Conservation (phyloP, 2,329 filamentous ascomycete species). For the Colletotrichum liaoningense region DNA sequence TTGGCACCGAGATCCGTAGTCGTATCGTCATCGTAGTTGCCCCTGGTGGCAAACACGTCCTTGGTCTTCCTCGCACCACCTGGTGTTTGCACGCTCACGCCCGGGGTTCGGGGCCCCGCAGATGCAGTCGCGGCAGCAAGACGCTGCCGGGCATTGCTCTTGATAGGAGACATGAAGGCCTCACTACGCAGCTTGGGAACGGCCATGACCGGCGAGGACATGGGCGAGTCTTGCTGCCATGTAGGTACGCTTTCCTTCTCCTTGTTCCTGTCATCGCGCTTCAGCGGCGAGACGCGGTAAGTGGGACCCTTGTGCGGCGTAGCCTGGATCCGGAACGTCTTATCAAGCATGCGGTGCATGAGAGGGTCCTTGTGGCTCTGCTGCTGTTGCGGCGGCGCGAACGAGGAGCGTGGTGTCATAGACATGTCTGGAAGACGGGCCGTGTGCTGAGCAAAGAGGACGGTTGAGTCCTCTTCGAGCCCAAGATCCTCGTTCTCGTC, state of each 20-base stretch:
- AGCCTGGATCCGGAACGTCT: slow-evolving; percentile 92
- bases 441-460: slow-evolving; percentile 63
- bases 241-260: slow-evolving; percentile 47
- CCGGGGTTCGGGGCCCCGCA: slow-evolving; percentile 75
- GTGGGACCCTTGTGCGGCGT: slow-evolving; percentile 77
- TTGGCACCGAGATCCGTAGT: slow-evolving; percentile 33
- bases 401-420: slow-evolving; percentile 63
- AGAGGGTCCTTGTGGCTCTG: slow-evolving; percentile 75
- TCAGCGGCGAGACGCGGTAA: slow-evolving; percentile 58
- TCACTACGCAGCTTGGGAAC: slow-evolving; percentile 87
- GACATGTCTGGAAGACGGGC: slow-evolving; percentile 71
- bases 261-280: slow-evolving; percentile 44
- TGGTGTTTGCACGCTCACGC: slow-evolving; percentile 88
- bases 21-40: slow-evolving; percentile 40
- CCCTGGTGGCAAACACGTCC: slow-evolving; percentile 56
- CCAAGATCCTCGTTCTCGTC: slow-evolving; percentile 51
- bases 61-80: slow-evolving; percentile 61
- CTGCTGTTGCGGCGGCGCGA: slow-evolving; percentile 48
- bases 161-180: slow-evolving; percentile 82
- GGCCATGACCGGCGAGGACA: slow-evolving; percentile 81
- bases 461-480: slow-evolving; percentile 57
- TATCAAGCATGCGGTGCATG: slow-evolving; percentile 92
- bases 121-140: slow-evolving; percentile 51
- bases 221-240: slow-evolving; percentile 67
- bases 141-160: slow-evolving; percentile 56